These are phyloP conservation scores for Biscogniauxia marginata DNA, from an alignment of 2,329 filamentous ascomycete genomes.

Conservation along the genomic window DNA sequence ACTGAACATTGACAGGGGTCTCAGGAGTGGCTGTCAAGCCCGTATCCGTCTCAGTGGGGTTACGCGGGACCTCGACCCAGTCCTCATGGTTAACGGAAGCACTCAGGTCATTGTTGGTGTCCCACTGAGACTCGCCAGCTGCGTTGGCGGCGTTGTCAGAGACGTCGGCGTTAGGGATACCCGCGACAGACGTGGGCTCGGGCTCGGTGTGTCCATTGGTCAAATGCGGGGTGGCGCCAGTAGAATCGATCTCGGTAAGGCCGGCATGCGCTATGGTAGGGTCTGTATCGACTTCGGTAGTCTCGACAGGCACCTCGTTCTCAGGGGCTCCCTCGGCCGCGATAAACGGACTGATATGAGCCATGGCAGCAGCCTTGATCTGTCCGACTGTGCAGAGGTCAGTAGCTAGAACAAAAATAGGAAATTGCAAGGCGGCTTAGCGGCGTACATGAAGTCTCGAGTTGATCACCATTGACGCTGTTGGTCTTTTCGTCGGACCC, in stretches of 20 bases:
- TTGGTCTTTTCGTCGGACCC: constrained; percentile 65
- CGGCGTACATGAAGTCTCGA: constrained; percentile 70
- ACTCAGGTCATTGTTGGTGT: constrained; percentile 45
- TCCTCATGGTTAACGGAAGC: constrained; percentile 55
- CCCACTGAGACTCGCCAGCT: constrained; percentile 67
- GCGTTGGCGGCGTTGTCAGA: constrained; percentile 55
- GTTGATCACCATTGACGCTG: constrained; percentile 62
- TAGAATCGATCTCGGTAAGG: constrained; percentile 64
- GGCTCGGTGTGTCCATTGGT: constrained; percentile 46
- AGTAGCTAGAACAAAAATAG: constrained; percentile 17
- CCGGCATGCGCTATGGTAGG: constrained; percentile 66
- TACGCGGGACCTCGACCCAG: constrained; percentile 74
- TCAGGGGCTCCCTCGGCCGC: constrained; percentile 34
- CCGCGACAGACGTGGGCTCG: constrained; percentile 35
- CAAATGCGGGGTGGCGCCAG: constrained; percentile 38
- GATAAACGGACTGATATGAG: constrained; percentile 44
- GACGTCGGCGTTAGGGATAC: constrained; percentile 50
- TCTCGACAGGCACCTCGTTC: constrained; percentile 35
- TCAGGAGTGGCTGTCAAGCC: constrained; percentile 62
- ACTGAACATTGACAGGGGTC: constrained; percentile 55
- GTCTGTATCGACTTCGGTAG: constrained; percentile 50
- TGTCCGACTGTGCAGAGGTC: constrained; percentile 47
- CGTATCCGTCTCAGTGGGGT: constrained; percentile 72
- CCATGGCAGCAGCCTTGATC: constrained; percentile 54
- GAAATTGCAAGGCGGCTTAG: neutral